These are phyloP conservation scores for Saccharomycopsis javanensis DNA, from an alignment of 805 yeast species.

Conservation along the genomic window DNA sequence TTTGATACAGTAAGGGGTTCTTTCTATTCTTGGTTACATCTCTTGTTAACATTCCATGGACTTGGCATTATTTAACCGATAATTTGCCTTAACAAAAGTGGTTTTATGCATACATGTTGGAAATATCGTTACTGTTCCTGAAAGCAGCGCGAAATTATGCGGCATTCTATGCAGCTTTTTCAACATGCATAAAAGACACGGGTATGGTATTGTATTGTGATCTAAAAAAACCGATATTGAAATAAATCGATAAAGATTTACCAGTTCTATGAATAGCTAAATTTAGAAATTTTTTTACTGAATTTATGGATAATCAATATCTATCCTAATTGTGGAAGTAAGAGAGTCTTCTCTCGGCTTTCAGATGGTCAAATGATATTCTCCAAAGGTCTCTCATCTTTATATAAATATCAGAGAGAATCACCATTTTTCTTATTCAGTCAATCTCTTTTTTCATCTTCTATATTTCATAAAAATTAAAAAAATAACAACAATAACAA, in stretches of 20 bases:
- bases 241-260: too few relatives aligned
- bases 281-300: too few relatives aligned
- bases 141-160: background rate
- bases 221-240: too few relatives aligned
- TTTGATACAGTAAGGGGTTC: background rate
- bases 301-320: too few relatives aligned
- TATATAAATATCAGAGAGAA: background rate
- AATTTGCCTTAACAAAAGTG: background rate
- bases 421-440: background rate
- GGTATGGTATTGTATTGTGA: background rate
- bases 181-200: slow-evolving; percentile 1
- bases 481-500: background rate
- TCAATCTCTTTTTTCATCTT: background rate
- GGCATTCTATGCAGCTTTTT: background rate
- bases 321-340: too few relatives aligned
- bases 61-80: too few relatives aligned
- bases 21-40: too few relatives aligned
- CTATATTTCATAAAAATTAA: too few relatives aligned
- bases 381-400: too few relatives aligned
- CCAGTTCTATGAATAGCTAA: background rate
- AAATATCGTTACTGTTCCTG: background rate
- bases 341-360: too few relatives aligned
- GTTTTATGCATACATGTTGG: background rate
- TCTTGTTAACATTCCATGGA: too few relatives aligned
- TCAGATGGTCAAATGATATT: too few relatives aligned